Conservation (phyloP, 2,329 filamentous ascomycete species). For the Endothia cerciana region DNA sequence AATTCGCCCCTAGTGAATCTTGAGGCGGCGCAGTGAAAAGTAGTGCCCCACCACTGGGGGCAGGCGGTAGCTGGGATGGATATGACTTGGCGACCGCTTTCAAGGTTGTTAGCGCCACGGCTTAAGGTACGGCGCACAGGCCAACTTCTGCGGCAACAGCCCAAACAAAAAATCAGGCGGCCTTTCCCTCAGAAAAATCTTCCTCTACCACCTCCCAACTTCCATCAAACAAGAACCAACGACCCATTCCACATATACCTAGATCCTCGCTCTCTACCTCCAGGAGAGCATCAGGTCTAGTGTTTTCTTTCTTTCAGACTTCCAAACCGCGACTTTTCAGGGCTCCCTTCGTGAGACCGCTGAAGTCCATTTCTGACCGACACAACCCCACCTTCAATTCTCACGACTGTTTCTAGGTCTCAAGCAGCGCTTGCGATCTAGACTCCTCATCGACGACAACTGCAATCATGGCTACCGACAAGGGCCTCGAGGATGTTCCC, state of each 20-base stretch:
- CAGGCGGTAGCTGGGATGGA: background rate
- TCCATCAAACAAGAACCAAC: constrained; percentile 23
- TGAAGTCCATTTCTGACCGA: constrained; percentile 42
- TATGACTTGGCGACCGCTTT: background rate
- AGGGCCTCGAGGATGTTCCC: constrained; percentile 97
- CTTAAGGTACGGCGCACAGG: constrained; percentile 7
- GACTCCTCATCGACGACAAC: constrained; percentile 55
- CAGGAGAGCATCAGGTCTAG: constrained; percentile 56
- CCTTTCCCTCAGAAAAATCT: constrained; percentile 21
- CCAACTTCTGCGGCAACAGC: constrained; percentile 11
- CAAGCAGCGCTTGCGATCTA: constrained; percentile 80
- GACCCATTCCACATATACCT: constrained; percentile 24
- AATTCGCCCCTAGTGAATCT: background rate
- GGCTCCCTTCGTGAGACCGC: constrained; percentile 37
- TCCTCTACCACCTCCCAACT: constrained; percentile 23
- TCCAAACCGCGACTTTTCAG: constrained; percentile 33
- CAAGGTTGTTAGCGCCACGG: background rate
- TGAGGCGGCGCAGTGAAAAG: background rate
- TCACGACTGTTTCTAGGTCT: constrained; percentile 61
- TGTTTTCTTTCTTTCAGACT: constrained; percentile 41
- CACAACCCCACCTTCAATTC: constrained; percentile 44
- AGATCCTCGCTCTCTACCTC: constrained; percentile 41
- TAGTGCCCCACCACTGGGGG: background rate
- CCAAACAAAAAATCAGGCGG: constrained; percentile 15
- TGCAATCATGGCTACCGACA: constrained; percentile 98